Evolutionary conservation across 2,329 filamentous ascomycete genomes (phyloP).

Genomic region (Talaromyces verruculosus): DNA sequence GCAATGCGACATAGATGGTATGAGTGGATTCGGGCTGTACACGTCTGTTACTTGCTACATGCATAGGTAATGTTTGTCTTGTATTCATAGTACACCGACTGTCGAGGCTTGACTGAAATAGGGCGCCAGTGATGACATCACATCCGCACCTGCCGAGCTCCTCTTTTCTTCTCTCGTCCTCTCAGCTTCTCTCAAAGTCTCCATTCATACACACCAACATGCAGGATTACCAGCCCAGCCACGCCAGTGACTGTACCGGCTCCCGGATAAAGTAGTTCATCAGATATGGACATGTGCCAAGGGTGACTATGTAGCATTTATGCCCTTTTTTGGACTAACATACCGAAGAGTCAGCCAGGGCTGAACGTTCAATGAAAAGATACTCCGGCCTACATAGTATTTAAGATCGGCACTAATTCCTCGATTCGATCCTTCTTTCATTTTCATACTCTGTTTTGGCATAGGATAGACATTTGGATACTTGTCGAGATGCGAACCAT

Average conservation of each 20-base stretch:
- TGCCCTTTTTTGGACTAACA: neutral
- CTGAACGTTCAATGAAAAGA: neutral
- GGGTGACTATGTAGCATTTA: neutral
- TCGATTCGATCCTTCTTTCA: neutral
- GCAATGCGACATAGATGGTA: neutral
- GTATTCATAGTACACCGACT: neutral
- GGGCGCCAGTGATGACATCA: neutral
- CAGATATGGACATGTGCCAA: neutral
- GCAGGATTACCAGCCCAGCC: neutral
- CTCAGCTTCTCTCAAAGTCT: neutral
- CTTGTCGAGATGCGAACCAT: constrained; percentile 2
- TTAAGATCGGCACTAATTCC: neutral
- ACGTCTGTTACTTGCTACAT: neutral
- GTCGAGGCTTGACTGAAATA: neutral
- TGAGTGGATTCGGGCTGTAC: neutral
- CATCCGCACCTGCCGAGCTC: neutral
- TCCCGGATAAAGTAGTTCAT: neutral
- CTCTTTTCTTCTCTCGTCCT: neutral
- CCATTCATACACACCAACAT: neutral
- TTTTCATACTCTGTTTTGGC: neutral
- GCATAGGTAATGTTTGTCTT: neutral
- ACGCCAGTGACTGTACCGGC: too few relatives aligned
- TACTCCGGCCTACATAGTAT: neutral
- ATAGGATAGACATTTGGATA: neutral
- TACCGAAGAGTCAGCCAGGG: neutral